phyloP scores from a whole-genome alignment of 768 basidiomycete genomes.

The Tulasnella sp. region DNA sequence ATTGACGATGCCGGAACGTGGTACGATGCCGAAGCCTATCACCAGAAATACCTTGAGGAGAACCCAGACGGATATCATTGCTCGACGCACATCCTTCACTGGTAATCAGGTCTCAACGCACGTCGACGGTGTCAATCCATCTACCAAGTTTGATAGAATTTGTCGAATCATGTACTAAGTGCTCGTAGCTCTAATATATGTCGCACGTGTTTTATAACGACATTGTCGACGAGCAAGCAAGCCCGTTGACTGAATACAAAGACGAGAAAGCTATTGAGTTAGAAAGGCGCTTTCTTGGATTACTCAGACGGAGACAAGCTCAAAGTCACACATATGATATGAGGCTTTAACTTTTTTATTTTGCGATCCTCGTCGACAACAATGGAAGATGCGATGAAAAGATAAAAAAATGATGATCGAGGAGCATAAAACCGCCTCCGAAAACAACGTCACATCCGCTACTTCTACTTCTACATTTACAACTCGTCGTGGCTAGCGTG shows the following conservation, averaged over 20 bases:
- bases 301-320: neutral
- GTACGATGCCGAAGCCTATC: slow-evolving; percentile 51
- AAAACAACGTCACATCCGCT: neutral
- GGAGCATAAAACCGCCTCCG: neutral
- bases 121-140: neutral
- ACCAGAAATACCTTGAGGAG: slow-evolving; percentile 69
- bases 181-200: neutral
- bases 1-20: slow-evolving; percentile 67
- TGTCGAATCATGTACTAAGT: neutral
- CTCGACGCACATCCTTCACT: slow-evolving; percentile 79
- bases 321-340: neutral
- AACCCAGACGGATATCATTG: slow-evolving; percentile 90
- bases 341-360: slow-evolving; percentile 10
- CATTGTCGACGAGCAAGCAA: neutral
- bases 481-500: slow-evolving; percentile 36
- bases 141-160: neutral
- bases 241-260: neutral
- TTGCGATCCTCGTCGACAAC: neutral
- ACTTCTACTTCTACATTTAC: slow-evolving; percentile 17
- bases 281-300: too few relatives aligned
- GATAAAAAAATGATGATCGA: slow-evolving; percentile 4
- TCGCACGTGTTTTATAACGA: neutral
- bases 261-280: neutral
- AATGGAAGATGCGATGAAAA: neutral
- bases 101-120: slow-evolving; percentile 45